Evolutionary conservation across 352 stramenopile genomes (phyloP).

Genomic region (Bremia lactucae): DNA sequence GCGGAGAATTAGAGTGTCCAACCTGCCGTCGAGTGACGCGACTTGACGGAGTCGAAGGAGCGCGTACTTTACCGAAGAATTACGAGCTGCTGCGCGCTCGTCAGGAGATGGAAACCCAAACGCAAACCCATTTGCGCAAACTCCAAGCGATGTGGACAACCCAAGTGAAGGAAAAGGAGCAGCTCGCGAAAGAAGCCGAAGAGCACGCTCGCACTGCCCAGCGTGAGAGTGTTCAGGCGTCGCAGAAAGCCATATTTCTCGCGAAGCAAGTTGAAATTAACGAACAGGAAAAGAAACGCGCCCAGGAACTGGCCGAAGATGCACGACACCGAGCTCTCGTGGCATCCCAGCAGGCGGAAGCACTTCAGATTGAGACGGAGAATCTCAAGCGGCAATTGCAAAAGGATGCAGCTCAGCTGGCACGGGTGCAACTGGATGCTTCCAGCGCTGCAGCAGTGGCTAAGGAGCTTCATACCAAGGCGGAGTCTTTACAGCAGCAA

Average conservation of each 20-base stretch:
- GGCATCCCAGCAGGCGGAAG: slow-evolving; percentile 59
- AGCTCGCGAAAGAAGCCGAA: slow-evolving; percentile 54
- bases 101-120: slow-evolving; percentile 71
- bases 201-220: slow-evolving; percentile 59
- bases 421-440: slow-evolving; percentile 59
- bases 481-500: slow-evolving; percentile 61
- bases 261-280: slow-evolving; percentile 77
- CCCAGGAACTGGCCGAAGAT: slow-evolving; percentile 61
- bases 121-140: slow-evolving; percentile 36
- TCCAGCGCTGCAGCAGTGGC: slow-evolving; percentile 52
- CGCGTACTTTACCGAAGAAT: slow-evolving; percentile 69
- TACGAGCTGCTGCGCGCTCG: slow-evolving; percentile 76
- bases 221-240: slow-evolving; percentile 62
- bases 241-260: slow-evolving; percentile 51
- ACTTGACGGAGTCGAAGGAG: slow-evolving; percentile 31
- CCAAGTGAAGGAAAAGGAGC: slow-evolving; percentile 66
- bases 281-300: slow-evolving; percentile 65
- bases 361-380: slow-evolving; percentile 64
- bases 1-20: slow-evolving; percentile 38
- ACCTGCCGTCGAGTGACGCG: slow-evolving; percentile 54
- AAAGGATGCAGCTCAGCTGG: slow-evolving; percentile 55
- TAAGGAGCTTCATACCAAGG: slow-evolving; percentile 56
- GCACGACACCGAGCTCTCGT: slow-evolving; percentile 41
- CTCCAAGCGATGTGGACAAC: slow-evolving; percentile 45
- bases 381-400: slow-evolving; percentile 62